Evolutionary conservation across 345 rosid genomes (phyloP).

Genomic region (Citrus inodora): DNA sequence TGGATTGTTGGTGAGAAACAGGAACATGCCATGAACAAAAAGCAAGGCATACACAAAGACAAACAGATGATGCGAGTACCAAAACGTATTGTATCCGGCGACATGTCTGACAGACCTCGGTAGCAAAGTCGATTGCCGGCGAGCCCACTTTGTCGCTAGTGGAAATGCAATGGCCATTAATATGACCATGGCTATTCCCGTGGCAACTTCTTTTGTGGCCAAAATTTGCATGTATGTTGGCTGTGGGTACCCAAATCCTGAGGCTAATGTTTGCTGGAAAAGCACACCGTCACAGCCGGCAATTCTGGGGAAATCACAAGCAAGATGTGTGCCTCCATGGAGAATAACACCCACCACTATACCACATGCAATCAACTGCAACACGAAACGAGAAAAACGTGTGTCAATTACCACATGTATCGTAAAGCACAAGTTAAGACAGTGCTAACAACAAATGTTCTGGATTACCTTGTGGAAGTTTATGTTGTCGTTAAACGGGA

Average conservation of each 20-base stretch:
- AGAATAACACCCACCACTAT: slow-evolving; percentile 51
- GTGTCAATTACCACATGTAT: no score
- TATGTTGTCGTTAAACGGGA: slow-evolving; percentile 55
- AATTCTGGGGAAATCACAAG: slow-evolving; percentile 55
- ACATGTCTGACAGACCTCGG: slow-evolving; percentile 44
- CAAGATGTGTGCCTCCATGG: slow-evolving; percentile 60
- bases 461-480: slow-evolving; percentile 48
- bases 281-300: slow-evolving; percentile 28
- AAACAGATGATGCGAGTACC: slow-evolving; percentile 65
- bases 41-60: slow-evolving; percentile 47
- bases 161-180: slow-evolving; percentile 49
- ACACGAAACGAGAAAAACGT: background rate
- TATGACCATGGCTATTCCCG: slow-evolving; percentile 53
- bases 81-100: slow-evolving; percentile 50
- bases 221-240: slow-evolving; percentile 45
- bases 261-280: slow-evolving; percentile 40
- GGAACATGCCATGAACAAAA: slow-evolving; percentile 58
- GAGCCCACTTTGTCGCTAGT: slow-evolving; percentile 55
- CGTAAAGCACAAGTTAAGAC: no score
- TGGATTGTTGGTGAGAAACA: slow-evolving; percentile 40
- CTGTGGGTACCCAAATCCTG: slow-evolving; percentile 43
- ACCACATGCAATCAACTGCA: slow-evolving; percentile 48
- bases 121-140: slow-evolving; percentile 34
- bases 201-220: slow-evolving; percentile 45
- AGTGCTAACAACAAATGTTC: background rate